A percentile compares a stretch with the other conserved stretches of the same genome.
Evolutionary conservation across 345 rosid species (phyloP).

Genomic region (Melaleuca alternifolia): DNA sequence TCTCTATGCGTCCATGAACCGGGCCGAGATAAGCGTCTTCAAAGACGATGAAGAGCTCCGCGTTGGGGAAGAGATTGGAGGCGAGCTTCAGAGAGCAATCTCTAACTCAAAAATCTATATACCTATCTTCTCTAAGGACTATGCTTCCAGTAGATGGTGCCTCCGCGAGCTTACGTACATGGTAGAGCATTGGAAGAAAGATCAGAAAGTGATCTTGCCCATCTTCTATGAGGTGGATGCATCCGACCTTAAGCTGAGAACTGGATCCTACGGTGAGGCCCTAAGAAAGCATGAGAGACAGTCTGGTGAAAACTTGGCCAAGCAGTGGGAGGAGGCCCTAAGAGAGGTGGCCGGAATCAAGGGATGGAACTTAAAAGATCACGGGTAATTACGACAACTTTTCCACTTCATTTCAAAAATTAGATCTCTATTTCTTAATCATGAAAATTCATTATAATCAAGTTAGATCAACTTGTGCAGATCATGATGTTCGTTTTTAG

Average conservation of each 20-base stretch:
- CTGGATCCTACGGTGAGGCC: background rate
- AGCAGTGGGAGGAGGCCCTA: too few species aligned
- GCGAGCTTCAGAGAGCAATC: background rate
- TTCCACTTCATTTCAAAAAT: background rate
- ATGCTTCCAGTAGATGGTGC: background rate
- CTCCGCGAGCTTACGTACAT: background rate
- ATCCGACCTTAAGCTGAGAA: background rate
- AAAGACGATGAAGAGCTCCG: background rate
- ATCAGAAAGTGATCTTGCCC: background rate
- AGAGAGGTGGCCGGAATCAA: too few species aligned
- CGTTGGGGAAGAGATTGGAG: background rate
- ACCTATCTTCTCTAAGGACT: too few species aligned
- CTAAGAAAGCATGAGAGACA: background rate
- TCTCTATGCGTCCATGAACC: background rate
- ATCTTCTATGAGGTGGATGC: background rate
- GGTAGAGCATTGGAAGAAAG: background rate
- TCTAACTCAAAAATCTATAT: too few species aligned
- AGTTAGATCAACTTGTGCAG: too few species aligned
- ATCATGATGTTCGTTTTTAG: background rate
- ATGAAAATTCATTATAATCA: background rate
- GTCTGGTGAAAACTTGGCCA: background rate
- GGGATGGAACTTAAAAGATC: too few species aligned
- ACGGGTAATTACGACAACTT: background rate
- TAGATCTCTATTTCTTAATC: background rate
- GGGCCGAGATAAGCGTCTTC: background rate